Conservation (phyloP, 768 basidiomycete genomes). For the Boletus barrowsii region DNA sequence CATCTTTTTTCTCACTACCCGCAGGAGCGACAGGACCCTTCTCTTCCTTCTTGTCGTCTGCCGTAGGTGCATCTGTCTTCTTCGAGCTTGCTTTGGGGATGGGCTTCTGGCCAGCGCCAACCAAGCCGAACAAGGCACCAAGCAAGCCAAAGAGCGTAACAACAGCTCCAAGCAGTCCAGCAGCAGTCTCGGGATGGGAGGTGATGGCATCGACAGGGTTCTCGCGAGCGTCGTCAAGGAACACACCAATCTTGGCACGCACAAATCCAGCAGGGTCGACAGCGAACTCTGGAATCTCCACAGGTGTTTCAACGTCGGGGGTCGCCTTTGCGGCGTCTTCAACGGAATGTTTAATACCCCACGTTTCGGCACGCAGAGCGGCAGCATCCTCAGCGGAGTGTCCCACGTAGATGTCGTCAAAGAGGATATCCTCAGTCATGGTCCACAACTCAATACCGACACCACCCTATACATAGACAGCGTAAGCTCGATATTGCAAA, state of each 20-base stretch:
- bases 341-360: conserved; percentile 81
- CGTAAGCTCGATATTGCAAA: not conserved
- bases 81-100: conserved; percentile 65
- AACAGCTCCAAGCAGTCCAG: conserved; percentile 65
- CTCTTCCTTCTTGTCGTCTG: conserved; percentile 66
- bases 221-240: conserved; percentile 71
- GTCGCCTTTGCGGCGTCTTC: conserved; percentile 56
- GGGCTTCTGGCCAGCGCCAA: conserved; percentile 71
- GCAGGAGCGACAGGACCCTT: conserved; percentile 68
- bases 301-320: conserved; percentile 45
- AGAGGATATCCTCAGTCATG: conserved; percentile 95
- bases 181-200: conserved; percentile 85
- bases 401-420: conserved; percentile 92
- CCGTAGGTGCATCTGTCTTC: conserved; percentile 67
- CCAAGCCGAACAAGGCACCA: conserved; percentile 72
- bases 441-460: conserved; percentile 99
- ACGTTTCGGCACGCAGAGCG: conserved; percentile 82
- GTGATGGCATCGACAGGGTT: conserved; percentile 84
- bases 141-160: conserved; percentile 86
- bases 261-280: conserved; percentile 78
- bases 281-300: conserved; percentile 50
- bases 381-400: conserved; percentile 87
- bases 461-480: conserved; percentile 58
- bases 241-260: conserved; percentile 72
- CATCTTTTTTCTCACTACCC: conserved; percentile 71